Evolutionary conservation across 306 rosid species (phyloP), one percentile per base, ranked within the genome.

Genomic region (Sindora glabra): DNA sequence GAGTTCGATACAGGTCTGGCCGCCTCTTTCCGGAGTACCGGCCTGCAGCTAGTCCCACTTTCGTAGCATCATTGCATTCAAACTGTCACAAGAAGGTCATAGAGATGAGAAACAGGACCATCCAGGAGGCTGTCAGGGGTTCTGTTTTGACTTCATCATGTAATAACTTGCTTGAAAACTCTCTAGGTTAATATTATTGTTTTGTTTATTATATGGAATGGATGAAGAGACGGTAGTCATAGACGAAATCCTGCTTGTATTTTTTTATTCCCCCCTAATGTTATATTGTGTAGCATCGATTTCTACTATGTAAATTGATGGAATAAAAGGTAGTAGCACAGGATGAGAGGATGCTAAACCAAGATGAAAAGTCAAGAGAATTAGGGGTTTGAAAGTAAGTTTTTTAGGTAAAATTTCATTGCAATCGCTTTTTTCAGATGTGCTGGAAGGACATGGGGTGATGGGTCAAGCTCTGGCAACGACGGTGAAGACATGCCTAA

Each of bases 1-100:
- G 96, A 2, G 96, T 89, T 56, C 89, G 95, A n/a, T 86, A 72
- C 68, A 77, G 96, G 80, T 81, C 91, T 0, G 96, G 96, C 16
- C 91, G 91, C 51, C 87, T 89, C 62, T 83, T 64, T 42, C 96
- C 96, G 0, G 96, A 89, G 74, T 89, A 89, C 72, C 81, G 96
- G 13, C 96, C 96, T 0, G 90, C 90, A 5, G 86, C 83, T 26
- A 89, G 96, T 65, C 96, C 96, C 0, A 83, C 96, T 26, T 89
- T 81, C 6, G 74, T 81, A 13, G 58, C 77, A 12, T 58, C 91
- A 2, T 16, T 81, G 75, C 96, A 89, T 69, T 89, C 96, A 0
- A 89, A 89, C 77, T 77, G 82, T 23, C 96, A 89, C 77, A 89
- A 79, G 79, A 86, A 83, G 74, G 96, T 89, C 17, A 30, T 86